Base-by-base conservation (phyloP, 2,329 filamentous ascomycete genomes). In the Periconia macrospinosa region DNA sequence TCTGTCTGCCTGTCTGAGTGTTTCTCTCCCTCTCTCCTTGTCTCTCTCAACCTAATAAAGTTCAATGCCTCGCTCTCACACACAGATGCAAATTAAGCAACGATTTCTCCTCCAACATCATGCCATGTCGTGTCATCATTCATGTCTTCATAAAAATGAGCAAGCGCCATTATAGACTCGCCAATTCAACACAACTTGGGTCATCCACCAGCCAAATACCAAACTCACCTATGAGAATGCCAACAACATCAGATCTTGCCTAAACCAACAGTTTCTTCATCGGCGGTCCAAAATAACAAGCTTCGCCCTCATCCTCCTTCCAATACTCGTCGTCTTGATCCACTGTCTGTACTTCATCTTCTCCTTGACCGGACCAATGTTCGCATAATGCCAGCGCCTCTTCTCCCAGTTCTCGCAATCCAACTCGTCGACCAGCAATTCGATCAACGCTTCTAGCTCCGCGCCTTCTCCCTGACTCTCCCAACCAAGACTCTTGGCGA, bases 401-500 rank as follows among this genome's bases (percentile, higher is more conserved):
- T 55, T 46, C 30, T 63, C 56, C 66, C 72, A 77, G 50, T 72
- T 77, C 65, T 73, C 68, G 49, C 58, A 60, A 30, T 75, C 73
- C 46, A 73, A 51, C 30, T 76, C 74, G 6, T 73, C 71, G 19
- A 65, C 52, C 43, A 79, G 50, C 41, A 72, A 56, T 47, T 72
- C 68, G 44, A 71, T 68, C 50, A 80, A 47, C 5, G 76, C 75
- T 15, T 74, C 73, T 7, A 73, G 53, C 48, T 76, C 72, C 2
- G 62, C 65, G 3, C 65, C 65, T 2, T 71, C 72, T 3, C 67
- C 59, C 41, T 62, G 63, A 3, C 54, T 55, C 19, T 62, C 53
- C 77, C 77, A 79, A n/a, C 71, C 71, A 37, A 76, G 59, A 42
- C 68, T 74, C 56, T 65, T 64, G 6, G 72, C 72, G 9, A 77